These are phyloP conservation scores for Moesziomyces antarcticus DNA, from an alignment of 1,284 basidiomycete species.

Conservation along the genomic window DNA sequence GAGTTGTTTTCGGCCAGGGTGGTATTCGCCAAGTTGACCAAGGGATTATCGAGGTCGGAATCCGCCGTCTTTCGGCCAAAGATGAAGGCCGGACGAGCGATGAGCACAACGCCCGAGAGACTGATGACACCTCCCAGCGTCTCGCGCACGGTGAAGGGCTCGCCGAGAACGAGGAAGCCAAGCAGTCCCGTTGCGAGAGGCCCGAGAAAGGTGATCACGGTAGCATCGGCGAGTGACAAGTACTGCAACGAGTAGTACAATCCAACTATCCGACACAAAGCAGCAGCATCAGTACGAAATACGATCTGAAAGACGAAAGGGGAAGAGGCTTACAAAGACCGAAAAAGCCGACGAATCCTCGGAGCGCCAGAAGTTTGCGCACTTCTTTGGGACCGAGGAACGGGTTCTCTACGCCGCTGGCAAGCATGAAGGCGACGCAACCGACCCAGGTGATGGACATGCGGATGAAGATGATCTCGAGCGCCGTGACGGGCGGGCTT, in stretches of 20 bases:
- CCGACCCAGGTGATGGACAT: conserved; percentile 70
- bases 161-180: conserved; percentile 77
- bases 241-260: conserved; percentile 78
- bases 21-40: conserved; percentile 7
- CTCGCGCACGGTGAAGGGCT: conserved; percentile 75
- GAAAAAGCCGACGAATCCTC: conserved; percentile 76
- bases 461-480: conserved; percentile 72
- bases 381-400: conserved; percentile 77
- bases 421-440: conserved; percentile 59
- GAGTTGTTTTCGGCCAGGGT: conserved; percentile 5
- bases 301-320: neutral
- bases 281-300: neutral
- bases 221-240: conserved; percentile 79
- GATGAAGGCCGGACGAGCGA: conserved; percentile 65
- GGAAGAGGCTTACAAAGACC: conserved; percentile 25
- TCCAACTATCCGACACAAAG: conserved; percentile 68
- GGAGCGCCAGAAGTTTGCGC: conserved; percentile 72
- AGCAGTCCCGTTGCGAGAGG: conserved; percentile 78
- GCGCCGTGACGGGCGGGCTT: conserved; percentile 30
- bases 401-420: conserved; percentile 74
- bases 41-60: conserved; percentile 26
- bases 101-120: conserved; percentile 75
- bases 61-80: conserved; percentile 39
- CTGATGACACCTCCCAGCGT: conserved; percentile 75
- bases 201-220: conserved; percentile 79